Evolutionary conservation across 129 eudicot species (phyloP).

Genomic region (Chrysanthemum lavandulifolium): DNA sequence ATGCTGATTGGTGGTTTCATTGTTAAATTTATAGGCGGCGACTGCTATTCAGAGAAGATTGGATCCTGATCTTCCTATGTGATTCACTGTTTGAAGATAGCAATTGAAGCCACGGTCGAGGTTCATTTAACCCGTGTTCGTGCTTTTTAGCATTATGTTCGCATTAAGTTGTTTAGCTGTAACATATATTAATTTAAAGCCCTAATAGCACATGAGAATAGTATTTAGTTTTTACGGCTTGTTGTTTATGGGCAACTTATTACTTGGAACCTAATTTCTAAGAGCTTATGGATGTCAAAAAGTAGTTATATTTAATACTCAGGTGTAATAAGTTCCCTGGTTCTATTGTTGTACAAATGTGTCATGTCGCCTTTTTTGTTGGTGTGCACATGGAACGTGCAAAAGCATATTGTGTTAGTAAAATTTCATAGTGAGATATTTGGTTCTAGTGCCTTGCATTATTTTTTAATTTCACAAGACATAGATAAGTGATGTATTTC

Average conservation of each 20-base stretch:
- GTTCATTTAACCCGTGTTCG: neutral
- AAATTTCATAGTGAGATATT: too few relatives aligned
- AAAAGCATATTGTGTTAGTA: too few relatives aligned
- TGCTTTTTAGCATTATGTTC: neutral
- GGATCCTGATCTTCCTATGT: slow-evolving; percentile 89
- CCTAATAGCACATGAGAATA: slow-evolving; percentile 15
- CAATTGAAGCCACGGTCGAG: neutral
- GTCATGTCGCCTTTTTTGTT: too few relatives aligned
- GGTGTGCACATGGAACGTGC: too few relatives aligned
- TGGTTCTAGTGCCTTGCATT: too few relatives aligned
- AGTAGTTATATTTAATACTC: neutral
- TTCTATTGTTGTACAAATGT: too few relatives aligned
- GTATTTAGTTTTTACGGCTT: neutral
- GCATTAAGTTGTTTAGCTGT: slow-evolving; percentile 10
- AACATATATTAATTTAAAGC: neutral
- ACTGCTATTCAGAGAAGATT: slow-evolving; percentile 91
- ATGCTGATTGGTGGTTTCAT: slow-evolving; percentile 8
- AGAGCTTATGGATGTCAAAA: neutral
- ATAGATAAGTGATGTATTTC: too few relatives aligned
- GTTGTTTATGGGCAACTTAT: slow-evolving; percentile 1
- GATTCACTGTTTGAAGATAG: slow-evolving; percentile 7
- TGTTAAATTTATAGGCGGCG: slow-evolving; percentile 61
- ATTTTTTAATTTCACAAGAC: too few relatives aligned
- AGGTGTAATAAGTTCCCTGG: neutral
- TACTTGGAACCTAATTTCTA: slow-evolving; percentile 5